phyloP scores from a whole-genome alignment of 148 eudicot species.

The Talinum fruticosum region DNA sequence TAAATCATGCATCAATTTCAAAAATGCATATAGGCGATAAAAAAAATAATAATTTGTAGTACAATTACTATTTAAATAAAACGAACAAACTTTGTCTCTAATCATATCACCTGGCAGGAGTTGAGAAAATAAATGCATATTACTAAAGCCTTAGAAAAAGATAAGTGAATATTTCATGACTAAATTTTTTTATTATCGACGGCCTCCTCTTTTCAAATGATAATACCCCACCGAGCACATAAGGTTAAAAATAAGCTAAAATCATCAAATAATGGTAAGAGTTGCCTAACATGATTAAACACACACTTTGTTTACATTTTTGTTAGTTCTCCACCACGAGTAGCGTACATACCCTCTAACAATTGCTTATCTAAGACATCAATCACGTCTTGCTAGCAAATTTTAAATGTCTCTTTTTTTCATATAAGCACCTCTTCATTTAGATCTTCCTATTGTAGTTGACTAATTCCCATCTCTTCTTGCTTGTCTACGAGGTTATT shows the following conservation, averaged over 20 bases:
- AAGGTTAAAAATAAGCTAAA: background rate
- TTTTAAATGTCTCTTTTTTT: conserved; percentile 71
- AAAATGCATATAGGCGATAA: no score
- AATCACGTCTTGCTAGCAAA: conserved; percentile 72
- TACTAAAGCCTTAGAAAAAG: conserved; percentile 88
- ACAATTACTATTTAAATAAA: no score
- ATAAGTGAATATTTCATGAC: conserved; percentile 84
- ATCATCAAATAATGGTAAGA: background rate
- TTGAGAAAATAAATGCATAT: conserved; percentile 99
- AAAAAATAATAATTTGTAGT: no score
- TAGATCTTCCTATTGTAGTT: no score
- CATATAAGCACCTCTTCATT: no score
- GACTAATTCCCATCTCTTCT: no score
- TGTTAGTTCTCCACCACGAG: conserved; percentile 94
- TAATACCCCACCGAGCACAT: conserved; percentile 46
- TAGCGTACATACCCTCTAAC: conserved; percentile 94
- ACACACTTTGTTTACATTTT: conserved; percentile 77
- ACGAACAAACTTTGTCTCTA: background rate
- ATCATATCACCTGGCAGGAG: conserved; percentile 97
- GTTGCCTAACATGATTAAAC: conserved; percentile 15
- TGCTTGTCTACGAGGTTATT: no score
- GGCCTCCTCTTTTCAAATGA: conserved; percentile 71
- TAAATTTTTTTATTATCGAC: conserved; percentile 91
- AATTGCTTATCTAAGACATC: conserved; percentile 90
- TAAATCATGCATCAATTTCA: conserved; percentile 86